Evolutionary conservation across 305 asterid genomes (phyloP).

Genomic region (Vinca major): DNA sequence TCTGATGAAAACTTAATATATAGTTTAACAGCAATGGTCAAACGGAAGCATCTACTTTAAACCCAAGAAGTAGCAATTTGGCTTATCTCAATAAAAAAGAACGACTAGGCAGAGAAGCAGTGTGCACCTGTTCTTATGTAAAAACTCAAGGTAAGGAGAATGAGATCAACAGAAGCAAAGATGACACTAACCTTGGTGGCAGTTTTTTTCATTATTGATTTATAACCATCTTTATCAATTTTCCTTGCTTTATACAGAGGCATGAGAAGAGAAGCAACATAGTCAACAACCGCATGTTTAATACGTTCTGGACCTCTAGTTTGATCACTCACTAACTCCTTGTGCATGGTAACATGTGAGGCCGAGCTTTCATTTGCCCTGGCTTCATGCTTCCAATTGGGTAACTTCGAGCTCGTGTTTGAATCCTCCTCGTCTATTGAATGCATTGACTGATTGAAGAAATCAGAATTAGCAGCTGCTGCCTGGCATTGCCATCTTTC

Average conservation of each 20-base stretch:
- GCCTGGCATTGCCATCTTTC: constrained; percentile 99
- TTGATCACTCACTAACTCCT: constrained; percentile 48
- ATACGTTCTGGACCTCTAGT: constrained; percentile 70
- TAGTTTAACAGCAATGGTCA: neutral
- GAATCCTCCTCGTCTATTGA: constrained; percentile 81
- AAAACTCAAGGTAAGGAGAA: neutral
- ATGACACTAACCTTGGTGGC: constrained; percentile 72
- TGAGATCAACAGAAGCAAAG: constrained; percentile 9
- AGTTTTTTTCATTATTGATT: constrained; percentile 94
- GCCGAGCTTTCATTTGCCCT: constrained; percentile 70
- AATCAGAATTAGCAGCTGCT: constrained; percentile 91
- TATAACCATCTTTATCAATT: constrained; percentile 80
- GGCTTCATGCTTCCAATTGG: constrained; percentile 31
- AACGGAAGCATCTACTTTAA: neutral
- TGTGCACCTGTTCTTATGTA: no score
- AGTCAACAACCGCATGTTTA: constrained; percentile 85
- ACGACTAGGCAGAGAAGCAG: neutral
- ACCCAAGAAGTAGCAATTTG: neutral
- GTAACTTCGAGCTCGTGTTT: constrained; percentile 42
- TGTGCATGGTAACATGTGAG: constrained; percentile 56
- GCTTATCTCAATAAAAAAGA: constrained; percentile 5
- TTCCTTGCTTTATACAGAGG: constrained; percentile 94
- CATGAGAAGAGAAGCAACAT: constrained; percentile 92
- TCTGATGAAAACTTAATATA: constrained; percentile 11
- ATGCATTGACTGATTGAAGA: constrained; percentile 49